Evolutionary conservation across 208 protist species (phyloP), one percentile per base, ranked within the genome.

Genomic region (Lotmaria passim): DNA sequence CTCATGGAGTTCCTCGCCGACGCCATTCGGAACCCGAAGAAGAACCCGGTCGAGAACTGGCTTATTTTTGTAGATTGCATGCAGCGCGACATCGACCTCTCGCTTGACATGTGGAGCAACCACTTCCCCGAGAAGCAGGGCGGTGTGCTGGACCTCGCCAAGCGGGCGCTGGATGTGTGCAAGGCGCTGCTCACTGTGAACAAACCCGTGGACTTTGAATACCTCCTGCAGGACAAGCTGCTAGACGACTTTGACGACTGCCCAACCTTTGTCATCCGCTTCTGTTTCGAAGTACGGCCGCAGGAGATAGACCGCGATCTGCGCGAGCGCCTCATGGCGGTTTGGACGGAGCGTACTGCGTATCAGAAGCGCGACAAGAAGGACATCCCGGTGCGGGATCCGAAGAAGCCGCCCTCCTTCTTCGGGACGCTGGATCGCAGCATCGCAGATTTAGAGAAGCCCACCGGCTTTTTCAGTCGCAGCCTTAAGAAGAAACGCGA

Each of bases 181-280:
- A 86, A 81, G 63, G 73, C 68, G 51, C 83, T 96, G 63, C 75
- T 93, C 23, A 63, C 73, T 17, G 82, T 91, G 24, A 78, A 76
- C 44, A 94, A 92, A 48, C 69, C 75, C 0, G 87, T 89, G 0
- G 88, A 94, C 61, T 89, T 96, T 52, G 75, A 82, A 24, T 94
- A 87, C 61, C 70, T 93, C 21, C 55, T 96, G 12, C 84, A 91
- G 55, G 75, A 89, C 41, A 78, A 81, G 28, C 69, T 96, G 30
- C 73, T 96, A 14, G 87, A 93, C 47, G 79, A 90, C 73, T 96
- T 94, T 74, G 91, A 87, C 30, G 91, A 96, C 72, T 93, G 82
- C 56, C 91, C 91, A 14, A 91, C 87, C 3, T 96, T 96, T 74
- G 79, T 92, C 28, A 68, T 96, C 6, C 85, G 79, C 60, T 96